Base-by-base conservation (phyloP, 148 eudicot genomes). In the Rhododendron ferrugineum region DNA sequence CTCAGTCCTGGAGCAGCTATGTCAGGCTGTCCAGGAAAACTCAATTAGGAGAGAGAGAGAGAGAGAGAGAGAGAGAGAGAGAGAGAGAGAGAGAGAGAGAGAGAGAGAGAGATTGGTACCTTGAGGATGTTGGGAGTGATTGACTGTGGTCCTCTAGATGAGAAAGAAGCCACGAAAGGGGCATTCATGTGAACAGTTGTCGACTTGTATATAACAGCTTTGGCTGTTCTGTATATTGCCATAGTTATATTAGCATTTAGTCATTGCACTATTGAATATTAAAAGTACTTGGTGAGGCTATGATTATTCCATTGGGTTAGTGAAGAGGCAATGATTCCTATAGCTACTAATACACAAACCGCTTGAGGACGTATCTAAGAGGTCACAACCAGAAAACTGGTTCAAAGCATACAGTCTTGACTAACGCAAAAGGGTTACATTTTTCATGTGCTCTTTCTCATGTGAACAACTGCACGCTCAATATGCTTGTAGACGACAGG, bases 71-170 rank as follows among this genome's bases (percentile, higher is more conserved):
- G 15, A 72, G 37, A 79, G 50, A 47, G 84, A 60, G 80, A 54
- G 62, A 77, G 60, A 37, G 62, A 49, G 76, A 22, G 40, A 52
- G 79, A 66, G 72, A 34, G 78, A 32, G 73, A 32, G 5, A 64
- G 30, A n/a, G 30, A 26, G 26, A 46, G 68, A 10, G 42, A 0
- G 44, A 11, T 83, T 11, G 8, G 44, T 87, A 95, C 97, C 92
- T 95, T 96, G 83, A 96, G 98, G 87, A 96, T 93, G 90, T 93
- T 85, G 32, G 54, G 85, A 28, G 87, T 86, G 50, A 90, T 83
- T 1, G 6, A 14, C 76, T 94, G 98, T 14, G 98, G 98, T 18
- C 98, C 98, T 92, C 98, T 89, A 11, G 98, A 91, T 15, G 98
- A 96, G 85, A 94, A 96, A 2, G 93, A 90, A 85, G 96, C 96